Evolutionary conservation across 306 rosid species (phyloP).

Genomic region (Argentina anserina): DNA sequence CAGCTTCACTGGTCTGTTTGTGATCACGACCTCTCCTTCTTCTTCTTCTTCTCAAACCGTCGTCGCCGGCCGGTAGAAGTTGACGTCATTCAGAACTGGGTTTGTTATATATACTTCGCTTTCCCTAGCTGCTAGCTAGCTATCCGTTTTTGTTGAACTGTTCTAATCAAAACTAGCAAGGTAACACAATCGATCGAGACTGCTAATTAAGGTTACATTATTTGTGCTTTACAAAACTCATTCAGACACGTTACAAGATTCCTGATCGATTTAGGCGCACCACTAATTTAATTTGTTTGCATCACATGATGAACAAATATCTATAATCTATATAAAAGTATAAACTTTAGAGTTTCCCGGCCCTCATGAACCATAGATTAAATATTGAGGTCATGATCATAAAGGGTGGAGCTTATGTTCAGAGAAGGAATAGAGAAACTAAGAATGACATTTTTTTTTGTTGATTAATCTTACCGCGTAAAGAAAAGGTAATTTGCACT

Average conservation of each 20-base stretch:
- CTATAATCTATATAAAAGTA: not conserved
- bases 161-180: not conserved
- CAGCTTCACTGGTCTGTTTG: constrained; percentile 20
- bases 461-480: no score
- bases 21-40: constrained; percentile 14
- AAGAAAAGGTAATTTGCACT: no score
- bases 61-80: not conserved
- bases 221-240: not conserved
- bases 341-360: no score
- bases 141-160: not conserved
- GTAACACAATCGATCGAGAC: not conserved
- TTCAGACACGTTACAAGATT: not conserved
- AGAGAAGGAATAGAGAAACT: no score
- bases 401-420: no score
- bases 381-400: no score
- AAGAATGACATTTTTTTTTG: no score
- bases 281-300: not conserved
- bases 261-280: not conserved
- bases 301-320: not conserved
- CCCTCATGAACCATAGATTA: no score
- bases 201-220: not conserved
- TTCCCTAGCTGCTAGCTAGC: not conserved
- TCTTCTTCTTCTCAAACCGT: not conserved
- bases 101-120: not conserved
- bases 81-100: not conserved